Percentiles rank a stretch among this genome's conserved stretches.
phyloP scores from a whole-genome alignment of 1,284 basidiomycete species.

The Ustilago crameri region DNA sequence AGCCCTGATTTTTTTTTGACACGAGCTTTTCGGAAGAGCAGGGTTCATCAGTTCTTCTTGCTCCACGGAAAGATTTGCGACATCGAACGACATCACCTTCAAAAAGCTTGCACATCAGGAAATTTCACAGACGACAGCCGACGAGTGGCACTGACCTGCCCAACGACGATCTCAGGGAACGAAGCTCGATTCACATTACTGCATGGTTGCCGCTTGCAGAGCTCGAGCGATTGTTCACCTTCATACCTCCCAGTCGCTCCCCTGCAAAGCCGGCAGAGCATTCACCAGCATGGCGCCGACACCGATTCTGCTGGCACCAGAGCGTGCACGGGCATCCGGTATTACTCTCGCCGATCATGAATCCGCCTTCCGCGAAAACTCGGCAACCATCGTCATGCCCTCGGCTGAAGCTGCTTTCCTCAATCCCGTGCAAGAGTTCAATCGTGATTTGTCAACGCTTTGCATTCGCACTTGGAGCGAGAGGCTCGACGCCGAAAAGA shows the following conservation, averaged over 20 bases:
- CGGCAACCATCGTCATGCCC: constrained; percentile 65
- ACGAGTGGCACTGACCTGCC: too few relatives aligned
- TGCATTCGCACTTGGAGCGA: constrained; percentile 88
- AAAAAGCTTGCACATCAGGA: too few relatives aligned
- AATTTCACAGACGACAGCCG: too few relatives aligned
- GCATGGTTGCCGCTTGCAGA: constrained; percentile 24
- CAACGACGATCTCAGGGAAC: too few relatives aligned
- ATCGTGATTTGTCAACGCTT: constrained; percentile 90
- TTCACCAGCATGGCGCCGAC: constrained; percentile 59
- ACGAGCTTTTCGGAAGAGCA: not conserved
- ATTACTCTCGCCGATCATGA: constrained; percentile 58
- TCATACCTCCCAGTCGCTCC: constrained; percentile 11
- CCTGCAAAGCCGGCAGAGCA: not conserved
- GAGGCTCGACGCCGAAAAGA: constrained; percentile 76
- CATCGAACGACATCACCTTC: not conserved
- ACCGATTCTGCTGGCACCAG: constrained; percentile 56
- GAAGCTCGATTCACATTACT: not conserved
- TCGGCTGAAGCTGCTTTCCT: constrained; percentile 75
- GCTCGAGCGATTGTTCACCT: constrained; percentile 17
- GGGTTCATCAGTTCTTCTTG: not conserved
- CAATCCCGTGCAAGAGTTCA: constrained; percentile 98
- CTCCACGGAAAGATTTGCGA: not conserved
- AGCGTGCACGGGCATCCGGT: constrained; percentile 51
- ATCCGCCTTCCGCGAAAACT: constrained; percentile 63
- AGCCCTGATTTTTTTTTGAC: constrained; percentile 3